Conservation (phyloP, 1,284 basidiomycete species). For the Ganoderma meredithae region DNA sequence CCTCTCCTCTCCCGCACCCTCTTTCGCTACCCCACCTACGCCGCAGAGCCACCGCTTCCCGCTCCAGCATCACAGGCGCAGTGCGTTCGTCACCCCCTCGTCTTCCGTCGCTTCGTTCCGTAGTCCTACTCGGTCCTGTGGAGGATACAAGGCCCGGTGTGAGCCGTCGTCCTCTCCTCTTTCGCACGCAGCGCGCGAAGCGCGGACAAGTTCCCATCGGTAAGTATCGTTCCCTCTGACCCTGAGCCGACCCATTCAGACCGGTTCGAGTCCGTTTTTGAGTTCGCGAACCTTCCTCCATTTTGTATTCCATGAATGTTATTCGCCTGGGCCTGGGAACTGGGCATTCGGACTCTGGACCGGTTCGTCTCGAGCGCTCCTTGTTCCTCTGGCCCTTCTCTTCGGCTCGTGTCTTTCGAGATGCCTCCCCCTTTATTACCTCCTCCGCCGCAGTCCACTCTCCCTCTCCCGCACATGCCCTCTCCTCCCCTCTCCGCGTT, state of each 20-base stretch:
- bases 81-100: slow-evolving; percentile 29
- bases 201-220: slow-evolving; percentile 33
- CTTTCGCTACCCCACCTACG: slow-evolving; percentile 30
- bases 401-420: slow-evolving; percentile 28
- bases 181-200: slow-evolving; percentile 32
- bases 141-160: slow-evolving; percentile 19
- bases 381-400: slow-evolving; percentile 24
- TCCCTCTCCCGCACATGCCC: slow-evolving; percentile 28
- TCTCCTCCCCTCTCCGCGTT: slow-evolving; percentile 28
- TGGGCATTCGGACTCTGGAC: slow-evolving; percentile 35
- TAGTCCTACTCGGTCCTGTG: slow-evolving; percentile 23
- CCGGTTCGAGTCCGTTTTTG: slow-evolving; percentile 27
- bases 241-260: slow-evolving; percentile 23
- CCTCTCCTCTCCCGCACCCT: slow-evolving; percentile 27
- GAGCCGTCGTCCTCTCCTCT: slow-evolving; percentile 39
- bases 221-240: slow-evolving; percentile 32
- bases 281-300: slow-evolving; percentile 22
- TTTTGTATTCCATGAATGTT: slow-evolving; percentile 34
- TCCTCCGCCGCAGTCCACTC: slow-evolving; percentile 32
- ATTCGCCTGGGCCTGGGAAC: slow-evolving; percentile 33
- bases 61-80: slow-evolving; percentile 17
- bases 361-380: slow-evolving; percentile 34
- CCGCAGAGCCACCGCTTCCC: slow-evolving; percentile 28
- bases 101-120: slow-evolving; percentile 33
- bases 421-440: slow-evolving; percentile 28